Evolutionary conservation across 495 filamentous ascomycete species (phyloP).

Genomic region (Aspergillus affinis): DNA sequence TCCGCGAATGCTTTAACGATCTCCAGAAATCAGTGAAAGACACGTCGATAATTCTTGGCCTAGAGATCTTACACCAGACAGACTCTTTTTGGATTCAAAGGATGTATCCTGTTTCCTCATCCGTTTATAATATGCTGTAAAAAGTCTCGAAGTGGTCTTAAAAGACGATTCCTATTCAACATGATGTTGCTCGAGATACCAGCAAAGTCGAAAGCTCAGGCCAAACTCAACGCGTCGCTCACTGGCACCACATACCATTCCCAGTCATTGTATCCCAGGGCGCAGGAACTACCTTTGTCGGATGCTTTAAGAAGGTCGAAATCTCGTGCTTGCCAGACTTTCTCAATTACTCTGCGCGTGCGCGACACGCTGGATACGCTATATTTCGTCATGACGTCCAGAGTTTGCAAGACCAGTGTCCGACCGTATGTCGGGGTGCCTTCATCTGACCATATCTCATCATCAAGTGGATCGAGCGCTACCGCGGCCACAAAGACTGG

Average conservation of each 20-base stretch:
- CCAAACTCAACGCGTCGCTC: constrained; percentile 42
- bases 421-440: constrained; percentile 29
- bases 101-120: too few species aligned
- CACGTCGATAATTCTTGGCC: too few species aligned
- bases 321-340: constrained; percentile 46
- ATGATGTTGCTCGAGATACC: too few species aligned
- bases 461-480: constrained; percentile 40
- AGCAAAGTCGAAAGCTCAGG: constrained; percentile 32
- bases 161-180: too few species aligned
- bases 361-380: constrained; percentile 43
- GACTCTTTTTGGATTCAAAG: too few species aligned
- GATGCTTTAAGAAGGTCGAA: constrained; percentile 31
- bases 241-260: constrained; percentile 44
- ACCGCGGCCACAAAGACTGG: constrained; percentile 47
- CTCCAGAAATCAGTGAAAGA: too few species aligned
- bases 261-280: constrained; percentile 35
- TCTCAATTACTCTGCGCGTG: constrained; percentile 40
- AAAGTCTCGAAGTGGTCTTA: too few species aligned
- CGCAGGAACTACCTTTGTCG: constrained; percentile 7
- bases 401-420: constrained; percentile 34
- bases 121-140: too few species aligned
- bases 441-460: constrained; percentile 33
- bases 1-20: too few species aligned
- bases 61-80: too few species aligned
- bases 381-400: constrained; percentile 41